Evolutionary conservation across 495 filamentous ascomycete genomes (phyloP), one percentile per base, ranked within the genome.

Genomic region (Xylaria sp.): DNA sequence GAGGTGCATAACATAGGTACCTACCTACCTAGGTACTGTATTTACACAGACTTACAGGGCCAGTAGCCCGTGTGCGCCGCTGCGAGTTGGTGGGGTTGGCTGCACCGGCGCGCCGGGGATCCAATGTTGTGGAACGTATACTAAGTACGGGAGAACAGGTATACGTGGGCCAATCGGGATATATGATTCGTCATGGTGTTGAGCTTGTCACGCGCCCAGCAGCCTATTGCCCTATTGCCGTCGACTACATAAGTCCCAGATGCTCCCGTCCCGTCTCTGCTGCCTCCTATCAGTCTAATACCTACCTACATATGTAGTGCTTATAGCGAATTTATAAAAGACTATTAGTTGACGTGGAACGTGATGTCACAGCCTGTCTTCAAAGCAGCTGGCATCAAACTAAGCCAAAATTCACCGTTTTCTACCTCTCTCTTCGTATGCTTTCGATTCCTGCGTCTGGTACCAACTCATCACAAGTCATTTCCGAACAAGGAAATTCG

Each of bases 161-260:
- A 46, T 66, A 37, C 63, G 63, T 66, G 63, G 43, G 63, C 44
- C 63, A 66, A 66, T 52, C 8, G 46, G 9, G 19, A 33, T 26
- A 35, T 26, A 35, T 53, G 44, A 66, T 66, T 53, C 43, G 63
- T 31, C 46, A 66, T 62, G 21, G 19, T 31, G n/a, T 41, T 11
- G 11, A 21, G 33, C 35, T 17, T 26, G 35, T 62, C 24, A n/a
- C n/a, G 11, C 35, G n/a, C 58, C 35, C 33, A 24, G 33, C 35
- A 24, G 7, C 12, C n/a, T 61, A 40, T 61, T 61, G 53, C 53
- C 29, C n/a, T n/a, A n/a, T n/a, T n/a, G 52, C 15, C 19, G 19
- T 4, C 11, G 19, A 35, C 53, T 35, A 29, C 29, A 35, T 58
- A 35, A 29, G 52, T 53, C 24, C 50, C 24, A 24, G 50, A 11